Base-by-base conservation (phyloP, 2,329 filamentous ascomycete genomes). In the Mariannaea elegans region DNA sequence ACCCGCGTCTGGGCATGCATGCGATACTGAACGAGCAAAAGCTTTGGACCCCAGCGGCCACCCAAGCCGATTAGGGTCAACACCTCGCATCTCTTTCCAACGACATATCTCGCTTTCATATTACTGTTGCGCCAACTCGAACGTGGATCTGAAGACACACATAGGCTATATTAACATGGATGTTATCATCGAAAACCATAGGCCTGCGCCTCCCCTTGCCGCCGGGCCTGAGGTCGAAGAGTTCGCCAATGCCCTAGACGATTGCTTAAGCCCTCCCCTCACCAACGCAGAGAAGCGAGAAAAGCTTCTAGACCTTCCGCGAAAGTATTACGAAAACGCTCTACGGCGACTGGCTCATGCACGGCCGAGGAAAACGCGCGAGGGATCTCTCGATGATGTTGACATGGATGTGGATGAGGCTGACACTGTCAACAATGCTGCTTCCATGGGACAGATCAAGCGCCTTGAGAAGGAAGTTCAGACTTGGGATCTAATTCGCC, bases 401-500 rank as follows among this genome's bases (percentile, higher is more conserved):
- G 82, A 83, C 47, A 84, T 87, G 79, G 85, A 88, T 48, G 68
- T 83, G 7, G 86, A 88, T 62, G 84, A 85, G 38, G 73, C 71
- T 38, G 80, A 82, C 14, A 72, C 76, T 24, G 69, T 68, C 19
- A 68, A 64, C 61, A 69, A 63, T 49, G 64, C 60, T 44, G 65
- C 65, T 58, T 69, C 68, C 38, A 62, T 62, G 16, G 68, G 71
- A 13, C 69, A 75, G 46, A 70, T 66, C 47, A 72, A 63, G 84
- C 71, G 84, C 56, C 90, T 93, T 83, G 88, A 96, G 75, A 84
- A 90, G 64, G 95, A 99, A 76, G 87, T 89, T 38, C 92, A 96
- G 69, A 95, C 93, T 0, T 99, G 95, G 95, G 89, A 96, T 71
- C 82, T 98, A 24, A 80, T 98, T 59, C 85, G 88, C 47, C 85